Conservation (phyloP, 768 basidiomycete species). For the Mycena maculata region DNA sequence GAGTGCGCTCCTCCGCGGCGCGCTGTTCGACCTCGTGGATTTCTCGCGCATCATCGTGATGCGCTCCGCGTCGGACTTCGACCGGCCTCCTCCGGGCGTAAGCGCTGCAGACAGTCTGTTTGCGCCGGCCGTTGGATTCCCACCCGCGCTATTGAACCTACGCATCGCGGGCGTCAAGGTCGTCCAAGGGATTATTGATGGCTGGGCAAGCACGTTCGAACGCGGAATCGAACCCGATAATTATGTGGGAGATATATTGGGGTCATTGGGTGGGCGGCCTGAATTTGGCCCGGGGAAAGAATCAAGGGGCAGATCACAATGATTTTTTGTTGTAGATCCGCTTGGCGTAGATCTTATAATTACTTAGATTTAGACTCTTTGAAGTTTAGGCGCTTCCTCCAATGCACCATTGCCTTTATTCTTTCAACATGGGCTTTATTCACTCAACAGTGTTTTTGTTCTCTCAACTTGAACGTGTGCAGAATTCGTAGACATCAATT, state of each 20-base stretch:
- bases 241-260: constrained; percentile 45
- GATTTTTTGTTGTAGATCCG: too few relatives aligned
- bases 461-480: too few relatives aligned
- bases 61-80: constrained; percentile 51
- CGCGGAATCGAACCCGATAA: constrained; percentile 46
- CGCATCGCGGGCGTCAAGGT: constrained; percentile 50
- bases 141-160: constrained; percentile 50
- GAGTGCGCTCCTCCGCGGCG: constrained; percentile 51
- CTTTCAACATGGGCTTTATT: too few relatives aligned
- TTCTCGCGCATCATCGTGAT: constrained; percentile 52
- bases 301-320: too few relatives aligned
- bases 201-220: constrained; percentile 48
- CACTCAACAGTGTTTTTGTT: too few relatives aligned
- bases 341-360: background rate
- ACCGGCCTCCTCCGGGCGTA: constrained; percentile 39
- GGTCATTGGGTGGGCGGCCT: constrained; percentile 31
- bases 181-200: constrained; percentile 49
- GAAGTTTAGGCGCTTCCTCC: too few relatives aligned
- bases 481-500: too few relatives aligned
- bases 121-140: constrained; percentile 46
- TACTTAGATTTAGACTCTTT: too few relatives aligned
- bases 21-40: constrained; percentile 46
- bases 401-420: too few relatives aligned
- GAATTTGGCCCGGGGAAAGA: constrained; percentile 32
- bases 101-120: constrained; percentile 46